Evolutionary conservation across 2,329 filamentous ascomycete species (phyloP), one percentile per base, ranked within the genome.

Genomic region (Ilyonectria mors-panacis): DNA sequence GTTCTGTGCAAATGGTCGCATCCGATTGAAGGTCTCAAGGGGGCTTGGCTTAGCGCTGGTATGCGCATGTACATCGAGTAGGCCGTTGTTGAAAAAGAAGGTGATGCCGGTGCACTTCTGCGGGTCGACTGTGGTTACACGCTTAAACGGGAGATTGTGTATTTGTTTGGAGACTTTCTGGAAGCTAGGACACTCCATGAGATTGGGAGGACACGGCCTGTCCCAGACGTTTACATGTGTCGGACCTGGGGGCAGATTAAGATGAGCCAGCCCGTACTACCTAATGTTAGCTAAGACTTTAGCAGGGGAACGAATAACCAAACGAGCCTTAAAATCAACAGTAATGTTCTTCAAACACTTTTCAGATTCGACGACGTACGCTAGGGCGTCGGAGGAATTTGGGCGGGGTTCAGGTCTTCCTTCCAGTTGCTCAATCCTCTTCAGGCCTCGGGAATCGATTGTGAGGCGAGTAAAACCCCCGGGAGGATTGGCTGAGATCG

Each of bases 261-360:
- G 8, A 44, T 54, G 48, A 12, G 37, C 58, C 6, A 60, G 48
- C 1, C 37, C 58, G 15, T 26, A 47, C 58, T 61, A 23, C n/a
- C 9, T 13, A 21, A 13, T 6, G 19, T 45, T 45, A 45, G 42
- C 6, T 5, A 45, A 21, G 12, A 6, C 21, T 12, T 12, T 12
- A 21, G n/a, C 6, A 21, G 6, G 19, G 19, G 21, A 9, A 9
- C 9, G 42, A 4, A 2, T 10, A 21, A 21, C 19, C 4, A 19
- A 6, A 26, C 26, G 10, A 33, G 33, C 48, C 47, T 54, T 61
- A 26, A 61, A 61, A 19, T 61, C 58, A n/a, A 60, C 48, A 12
- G 35, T 60, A n/a, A 44, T 53, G 35, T 53, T 30, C 15, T 28
- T 23, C 23, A 51, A 60, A 21, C 26, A 28, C 23, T 42, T 13